Evolutionary conservation across 2,329 filamentous ascomycete genomes (phyloP).

Genomic region (Eutypa lata): DNA sequence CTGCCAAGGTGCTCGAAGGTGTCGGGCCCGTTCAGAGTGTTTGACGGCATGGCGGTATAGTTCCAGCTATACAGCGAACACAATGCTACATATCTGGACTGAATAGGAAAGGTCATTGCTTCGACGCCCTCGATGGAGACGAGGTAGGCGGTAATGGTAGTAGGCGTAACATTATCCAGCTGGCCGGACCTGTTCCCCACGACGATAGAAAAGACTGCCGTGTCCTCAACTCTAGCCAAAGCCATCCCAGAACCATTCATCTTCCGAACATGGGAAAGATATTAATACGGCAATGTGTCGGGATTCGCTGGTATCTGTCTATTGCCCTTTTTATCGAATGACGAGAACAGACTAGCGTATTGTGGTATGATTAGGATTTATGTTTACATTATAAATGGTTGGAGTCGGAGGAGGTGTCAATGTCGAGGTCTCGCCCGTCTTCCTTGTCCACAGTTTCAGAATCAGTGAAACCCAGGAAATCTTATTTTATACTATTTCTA

Average conservation of each 20-base stretch:
- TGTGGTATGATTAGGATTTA: too few species aligned
- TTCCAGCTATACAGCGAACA: constrained; percentile 38
- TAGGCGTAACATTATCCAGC: constrained; percentile 20
- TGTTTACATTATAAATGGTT: too few species aligned
- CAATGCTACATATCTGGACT: constrained; percentile 25
- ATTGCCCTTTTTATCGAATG: too few species aligned
- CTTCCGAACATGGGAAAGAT: constrained; percentile 39
- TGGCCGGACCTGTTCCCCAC: constrained; percentile 32
- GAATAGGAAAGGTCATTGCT: too few species aligned
- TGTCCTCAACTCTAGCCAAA: constrained; percentile 30
- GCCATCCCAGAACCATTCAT: constrained; percentile 38
- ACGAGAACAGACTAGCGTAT: too few species aligned
- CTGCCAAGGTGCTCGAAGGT: constrained; percentile 25
- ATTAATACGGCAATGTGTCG: too few species aligned
- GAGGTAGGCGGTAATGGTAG: constrained; percentile 32
- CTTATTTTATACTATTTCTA: too few species aligned
- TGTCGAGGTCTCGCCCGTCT: too few species aligned
- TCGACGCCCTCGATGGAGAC: constrained; percentile 35
- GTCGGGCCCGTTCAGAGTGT: constrained; percentile 30
- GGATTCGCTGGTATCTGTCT: too few species aligned
- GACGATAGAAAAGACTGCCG: constrained; percentile 32
- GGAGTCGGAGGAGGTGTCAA: too few species aligned
- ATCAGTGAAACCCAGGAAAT: too few species aligned
- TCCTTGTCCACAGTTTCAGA: too few species aligned
- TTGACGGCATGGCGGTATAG: constrained; percentile 34